Evolutionary conservation across 2,329 filamentous ascomycete genomes (phyloP), one percentile per base, ranked within the genome.

Genomic region (Harringtonia lauricola): DNA sequence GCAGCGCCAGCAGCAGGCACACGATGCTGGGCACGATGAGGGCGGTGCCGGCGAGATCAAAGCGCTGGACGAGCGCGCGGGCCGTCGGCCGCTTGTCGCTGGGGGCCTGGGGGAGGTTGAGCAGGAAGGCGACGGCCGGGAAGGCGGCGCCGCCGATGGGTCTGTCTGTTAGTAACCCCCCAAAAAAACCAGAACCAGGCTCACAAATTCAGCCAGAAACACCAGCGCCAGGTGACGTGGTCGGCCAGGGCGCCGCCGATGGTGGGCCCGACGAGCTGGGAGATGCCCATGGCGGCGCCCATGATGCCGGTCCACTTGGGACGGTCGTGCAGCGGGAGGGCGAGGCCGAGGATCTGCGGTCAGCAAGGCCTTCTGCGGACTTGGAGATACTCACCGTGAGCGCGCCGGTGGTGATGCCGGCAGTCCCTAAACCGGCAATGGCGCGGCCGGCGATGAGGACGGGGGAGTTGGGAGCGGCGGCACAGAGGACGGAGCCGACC

Each of bases 1-100:
- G 65, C 17, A 74, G 57, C 4, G 69, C 69, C 8, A 74, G 56
- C 3, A 72, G 54, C 13, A 72, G 60, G 45, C 63, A 69, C 43
- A 70, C 56, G 19, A 68, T 63, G 19, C 61, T 49, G 5, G 49
- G 45, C 8, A 51, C 26, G 26, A 49, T 18, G n/a, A 51, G 18
- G 21, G 46, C 1, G 29, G 36, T 42, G 35, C 49, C 49, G 10
- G 47, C 7, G 5, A 47, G 19, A 36, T 52, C 49, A 26, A 50
- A 41, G 8, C 29, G 24, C 14, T 24, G 24, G 3, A 43, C 6
- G 10, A 47, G 34, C 15, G 4, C 30, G 18, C 6, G 17, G n/a
- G 4, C 21, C 14, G 5, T 10, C 13, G 3, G 19, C n/a, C 6
- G 26, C 4, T 31, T 21, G 18, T 37, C 17, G 4, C 37, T 40